Percentiles rank a stretch among this genome's conserved stretches.
Conservation (phyloP, 75 land plant genomes). For the Chamaecyparis obtusa region DNA sequence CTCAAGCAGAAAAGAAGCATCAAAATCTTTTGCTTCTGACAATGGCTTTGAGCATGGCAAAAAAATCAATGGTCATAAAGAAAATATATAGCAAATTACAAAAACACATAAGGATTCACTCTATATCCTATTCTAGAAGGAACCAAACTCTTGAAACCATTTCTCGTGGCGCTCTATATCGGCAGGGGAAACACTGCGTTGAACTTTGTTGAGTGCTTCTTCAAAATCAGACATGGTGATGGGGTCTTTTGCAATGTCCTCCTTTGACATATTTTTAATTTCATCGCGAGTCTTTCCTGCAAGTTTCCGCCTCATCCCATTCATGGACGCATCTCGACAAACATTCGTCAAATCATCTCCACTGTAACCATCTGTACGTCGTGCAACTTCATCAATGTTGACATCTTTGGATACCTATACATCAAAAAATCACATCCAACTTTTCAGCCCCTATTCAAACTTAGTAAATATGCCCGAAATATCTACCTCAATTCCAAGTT, state of each 20-base stretch:
- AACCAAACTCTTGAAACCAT: constrained; percentile 94
- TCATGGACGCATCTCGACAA: constrained; percentile 94
- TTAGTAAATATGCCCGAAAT: background rate
- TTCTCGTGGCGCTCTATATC: constrained; percentile 96
- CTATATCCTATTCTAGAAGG: constrained; percentile 40
- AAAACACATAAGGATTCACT: background rate
- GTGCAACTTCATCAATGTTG: constrained; percentile 84
- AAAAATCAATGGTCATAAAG: constrained; percentile 1
- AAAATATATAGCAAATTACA: constrained; percentile 15
- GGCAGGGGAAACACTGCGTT: constrained; percentile 75
- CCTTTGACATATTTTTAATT: constrained; percentile 95
- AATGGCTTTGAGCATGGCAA: background rate
- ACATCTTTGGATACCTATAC: constrained; percentile 84
- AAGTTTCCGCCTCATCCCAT: constrained; percentile 97
- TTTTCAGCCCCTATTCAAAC: background rate
- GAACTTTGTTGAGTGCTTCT: constrained; percentile 86
- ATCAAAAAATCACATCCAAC: background rate
- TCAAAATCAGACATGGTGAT: constrained; percentile 97
- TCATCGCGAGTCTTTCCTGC: constrained; percentile 98
- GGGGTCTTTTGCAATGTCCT: constrained; percentile 89
- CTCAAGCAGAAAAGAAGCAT: background rate
- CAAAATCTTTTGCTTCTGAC: constrained; percentile 3
- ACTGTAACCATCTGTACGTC: constrained; percentile 95
- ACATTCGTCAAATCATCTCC: constrained; percentile 98
- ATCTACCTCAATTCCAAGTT: background rate